These are phyloP conservation scores for Russula dissimulans DNA, from an alignment of 768 basidiomycete genomes.

Conservation along the genomic window DNA sequence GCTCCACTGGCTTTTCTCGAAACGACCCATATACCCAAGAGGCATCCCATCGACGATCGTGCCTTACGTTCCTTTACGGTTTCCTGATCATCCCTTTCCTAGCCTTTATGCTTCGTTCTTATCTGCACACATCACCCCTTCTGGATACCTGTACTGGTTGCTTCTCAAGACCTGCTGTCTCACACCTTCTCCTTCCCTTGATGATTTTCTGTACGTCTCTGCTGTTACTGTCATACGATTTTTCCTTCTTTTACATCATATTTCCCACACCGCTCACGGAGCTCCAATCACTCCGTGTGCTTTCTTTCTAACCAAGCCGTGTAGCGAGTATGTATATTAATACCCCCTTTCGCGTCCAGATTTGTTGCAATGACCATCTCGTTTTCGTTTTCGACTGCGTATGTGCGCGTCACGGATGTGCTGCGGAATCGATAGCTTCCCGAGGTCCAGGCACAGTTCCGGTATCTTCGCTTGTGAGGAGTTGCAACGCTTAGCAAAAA, in stretches of 20 bases:
- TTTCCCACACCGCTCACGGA: conserved; percentile 2
- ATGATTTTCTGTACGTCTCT: background rate
- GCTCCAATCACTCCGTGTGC: background rate
- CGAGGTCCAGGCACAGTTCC: background rate
- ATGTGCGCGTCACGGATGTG: background rate
- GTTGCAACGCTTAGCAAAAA: background rate
- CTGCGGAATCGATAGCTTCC: background rate
- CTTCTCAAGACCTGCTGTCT: background rate
- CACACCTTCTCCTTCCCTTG: background rate
- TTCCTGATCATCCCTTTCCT: conserved; percentile 9
- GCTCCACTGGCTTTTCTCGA: conserved; percentile 59
- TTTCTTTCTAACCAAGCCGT: conserved; percentile 5
- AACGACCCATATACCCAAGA: conserved; percentile 47
- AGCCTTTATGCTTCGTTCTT: background rate
- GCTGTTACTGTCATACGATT: background rate
- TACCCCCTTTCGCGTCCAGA: background rate
- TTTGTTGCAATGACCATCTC: background rate
- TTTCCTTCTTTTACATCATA: background rate
- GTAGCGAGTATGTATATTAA: conserved; percentile 16
- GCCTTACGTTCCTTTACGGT: conserved; percentile 52
- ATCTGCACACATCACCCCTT: conserved; percentile 8
- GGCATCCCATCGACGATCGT: conserved; percentile 65
- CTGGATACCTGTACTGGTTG: conserved; percentile 11
- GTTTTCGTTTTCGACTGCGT: background rate
- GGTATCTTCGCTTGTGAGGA: background rate